Evolutionary conservation across 176 grass and related monocot species (phyloP), one percentile per base, ranked within the genome.

Genomic region (Paspalum notatum): DNA sequence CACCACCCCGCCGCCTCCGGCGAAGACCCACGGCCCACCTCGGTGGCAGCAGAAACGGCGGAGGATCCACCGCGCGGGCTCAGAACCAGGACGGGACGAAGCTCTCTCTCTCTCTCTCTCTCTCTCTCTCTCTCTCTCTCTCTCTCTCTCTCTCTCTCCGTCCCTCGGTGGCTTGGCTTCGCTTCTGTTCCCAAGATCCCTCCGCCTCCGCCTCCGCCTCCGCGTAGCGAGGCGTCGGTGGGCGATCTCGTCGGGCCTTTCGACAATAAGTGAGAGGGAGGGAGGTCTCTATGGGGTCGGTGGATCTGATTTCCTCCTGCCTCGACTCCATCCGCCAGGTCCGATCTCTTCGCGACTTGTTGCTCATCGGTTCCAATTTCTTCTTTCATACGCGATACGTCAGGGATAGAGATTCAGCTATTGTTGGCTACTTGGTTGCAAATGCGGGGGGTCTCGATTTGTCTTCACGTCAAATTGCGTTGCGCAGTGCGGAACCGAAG

Each of bases 261-360:
- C 57, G 1, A 60, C 5, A 5, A 27, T 26, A 61, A 61, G 58
- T 22, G 58, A 14, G 58, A 61, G 24, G 58, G 13, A 24, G 58
- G 49, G 16, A 61, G 47, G 50, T 25, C 11, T 57, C 54, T 8
- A 98, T 98, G 96, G 96, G 76, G 41, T 93, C 90, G 17, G 75
- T 91, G 55, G 90, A 98, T 91, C 92, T 98, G 58, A 89, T 95
- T 73, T 84, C 75, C 57, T 83, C 92, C 74, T 98, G 90, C 86
- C 76, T 87, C 32, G 86, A 95, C 52, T 93, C 90, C 61, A 87
- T 98, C 73, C 92, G 72, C 78, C 90, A 98, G 95, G 95, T 95
- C 24, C 42, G 69, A 68, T 71, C 38, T 75, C 41, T 6, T 41
- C 39, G 26, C 15, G 43, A 49, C 11, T 52, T 69, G 54, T 25